Evolutionary conservation across 2,329 filamentous ascomycete species (phyloP).

Genomic region (Talaromyces verruculosus): DNA sequence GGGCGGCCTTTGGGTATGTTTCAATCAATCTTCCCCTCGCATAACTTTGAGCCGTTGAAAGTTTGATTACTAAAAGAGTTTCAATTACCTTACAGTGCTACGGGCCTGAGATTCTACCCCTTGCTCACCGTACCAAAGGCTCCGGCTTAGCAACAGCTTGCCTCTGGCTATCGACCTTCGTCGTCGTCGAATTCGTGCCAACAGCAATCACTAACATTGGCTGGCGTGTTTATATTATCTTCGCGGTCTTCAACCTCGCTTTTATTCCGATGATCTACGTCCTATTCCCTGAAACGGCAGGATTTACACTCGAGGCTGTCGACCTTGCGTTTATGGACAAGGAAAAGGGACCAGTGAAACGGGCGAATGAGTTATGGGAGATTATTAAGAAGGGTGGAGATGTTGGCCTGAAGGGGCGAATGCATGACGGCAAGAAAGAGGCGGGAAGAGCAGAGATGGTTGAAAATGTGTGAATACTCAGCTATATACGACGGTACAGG

Average conservation of each 20-base stretch:
- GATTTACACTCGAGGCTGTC: background rate
- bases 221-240: background rate
- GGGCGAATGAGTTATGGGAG: slow-evolving; percentile 13
- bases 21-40: background rate
- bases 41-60: background rate
- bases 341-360: slow-evolving; percentile 8
- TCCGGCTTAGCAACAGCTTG: slow-evolving; percentile 28
- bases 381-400: slow-evolving; percentile 14
- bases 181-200: slow-evolving; percentile 43
- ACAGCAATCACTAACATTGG: background rate
- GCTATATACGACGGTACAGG: background rate
- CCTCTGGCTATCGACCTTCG: slow-evolving; percentile 56
- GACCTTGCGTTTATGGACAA: slow-evolving; percentile 13
- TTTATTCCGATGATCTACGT: background rate
- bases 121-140: slow-evolving; percentile 24
- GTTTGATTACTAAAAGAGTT: background rate
- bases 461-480: slow-evolving; percentile 1
- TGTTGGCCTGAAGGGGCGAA: background rate
- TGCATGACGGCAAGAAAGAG: slow-evolving; percentile 7
- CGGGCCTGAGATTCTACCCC: slow-evolving; percentile 24
- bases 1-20: background rate
- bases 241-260: background rate
- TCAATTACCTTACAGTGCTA: slow-evolving; percentile 21
- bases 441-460: slow-evolving; percentile 1
- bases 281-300: background rate